Percentiles rank a stretch among this genome's conserved stretches.
Evolutionary conservation across 306 rosid species (phyloP).

Genomic region (Cyclanthera cordifolia): DNA sequence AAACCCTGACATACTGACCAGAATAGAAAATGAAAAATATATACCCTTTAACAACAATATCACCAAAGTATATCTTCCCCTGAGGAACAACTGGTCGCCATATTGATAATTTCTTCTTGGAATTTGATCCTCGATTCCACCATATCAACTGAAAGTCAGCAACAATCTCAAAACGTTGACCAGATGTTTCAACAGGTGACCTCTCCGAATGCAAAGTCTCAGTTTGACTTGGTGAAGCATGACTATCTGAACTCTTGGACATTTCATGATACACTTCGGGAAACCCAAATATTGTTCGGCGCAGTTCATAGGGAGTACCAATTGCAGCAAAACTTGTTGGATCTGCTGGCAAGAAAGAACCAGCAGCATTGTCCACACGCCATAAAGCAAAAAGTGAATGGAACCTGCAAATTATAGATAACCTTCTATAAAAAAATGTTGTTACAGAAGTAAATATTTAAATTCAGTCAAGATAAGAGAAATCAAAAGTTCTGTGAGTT

Average conservation of each 20-base stretch:
- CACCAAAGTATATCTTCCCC: conserved; percentile 84
- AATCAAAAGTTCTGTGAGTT: not conserved
- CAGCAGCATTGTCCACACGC: conserved; percentile 84
- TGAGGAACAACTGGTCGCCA: conserved; percentile 87
- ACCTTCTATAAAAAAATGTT: not conserved
- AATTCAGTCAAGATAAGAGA: not conserved
- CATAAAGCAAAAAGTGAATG: conserved; percentile 52
- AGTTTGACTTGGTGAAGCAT: conserved; percentile 24
- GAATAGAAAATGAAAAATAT: conserved; percentile 16
- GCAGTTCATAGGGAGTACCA: conserved; percentile 66
- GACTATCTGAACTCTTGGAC: conserved; percentile 26
- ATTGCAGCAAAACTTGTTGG: conserved; percentile 33
- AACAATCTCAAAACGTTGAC: conserved; percentile 56
- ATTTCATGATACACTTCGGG: conserved; percentile 34
- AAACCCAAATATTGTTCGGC: conserved; percentile 53
- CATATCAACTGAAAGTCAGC: conserved; percentile 76
- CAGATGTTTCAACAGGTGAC: conserved; percentile 37
- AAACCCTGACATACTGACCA: conserved; percentile 4
- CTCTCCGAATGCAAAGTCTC: conserved; percentile 32
- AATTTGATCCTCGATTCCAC: conserved; percentile 75
- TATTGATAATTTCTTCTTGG: conserved; percentile 63
- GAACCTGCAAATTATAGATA: conserved; percentile 36
- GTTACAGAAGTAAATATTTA: not conserved
- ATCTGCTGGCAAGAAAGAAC: conserved; percentile 86
- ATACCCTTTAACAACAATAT: conserved; percentile 73